These are phyloP conservation scores for Pascua guehoae DNA, from an alignment of 1,284 basidiomycete genomes.

Conservation along the genomic window DNA sequence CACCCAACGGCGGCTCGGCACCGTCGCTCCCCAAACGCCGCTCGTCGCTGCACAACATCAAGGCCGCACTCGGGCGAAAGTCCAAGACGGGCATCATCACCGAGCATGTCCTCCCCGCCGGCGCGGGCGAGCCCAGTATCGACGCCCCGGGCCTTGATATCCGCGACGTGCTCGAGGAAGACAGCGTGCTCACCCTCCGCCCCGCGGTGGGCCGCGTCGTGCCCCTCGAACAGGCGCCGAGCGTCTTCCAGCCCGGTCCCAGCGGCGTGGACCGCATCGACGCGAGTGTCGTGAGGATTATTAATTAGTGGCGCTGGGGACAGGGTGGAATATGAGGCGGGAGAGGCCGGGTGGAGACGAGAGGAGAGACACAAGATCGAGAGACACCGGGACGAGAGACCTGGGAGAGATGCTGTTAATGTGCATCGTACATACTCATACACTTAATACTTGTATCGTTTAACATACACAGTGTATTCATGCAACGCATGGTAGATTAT, in stretches of 20 bases:
- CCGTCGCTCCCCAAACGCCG: not conserved
- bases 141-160: slow-evolving; percentile 41
- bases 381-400: too few relatives aligned
- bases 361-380: too few relatives aligned
- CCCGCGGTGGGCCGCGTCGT: slow-evolving; percentile 31
- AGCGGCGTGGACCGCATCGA: too few relatives aligned
- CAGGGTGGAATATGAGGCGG: too few relatives aligned
- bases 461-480: too few relatives aligned
- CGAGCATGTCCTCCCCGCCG: slow-evolving; percentile 35
- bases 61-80: not conserved
- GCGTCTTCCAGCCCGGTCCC: slow-evolving; percentile 24
- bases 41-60: not conserved
- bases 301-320: too few relatives aligned
- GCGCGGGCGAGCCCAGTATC: slow-evolving; percentile 43
- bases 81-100: not conserved
- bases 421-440: too few relatives aligned
- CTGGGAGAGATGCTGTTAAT: too few relatives aligned
- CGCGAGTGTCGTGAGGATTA: too few relatives aligned
- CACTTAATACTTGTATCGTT: too few relatives aligned
- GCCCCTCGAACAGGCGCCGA: slow-evolving; percentile 40
- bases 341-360: too few relatives aligned
- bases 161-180: slow-evolving; percentile 46
- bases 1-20: not conserved
- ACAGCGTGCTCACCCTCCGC: slow-evolving; percentile 29
- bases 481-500: too few relatives aligned